These are phyloP conservation scores for Tetracladium maxilliforme DNA, from an alignment of 2,329 filamentous ascomycete genomes.

Conservation along the genomic window DNA sequence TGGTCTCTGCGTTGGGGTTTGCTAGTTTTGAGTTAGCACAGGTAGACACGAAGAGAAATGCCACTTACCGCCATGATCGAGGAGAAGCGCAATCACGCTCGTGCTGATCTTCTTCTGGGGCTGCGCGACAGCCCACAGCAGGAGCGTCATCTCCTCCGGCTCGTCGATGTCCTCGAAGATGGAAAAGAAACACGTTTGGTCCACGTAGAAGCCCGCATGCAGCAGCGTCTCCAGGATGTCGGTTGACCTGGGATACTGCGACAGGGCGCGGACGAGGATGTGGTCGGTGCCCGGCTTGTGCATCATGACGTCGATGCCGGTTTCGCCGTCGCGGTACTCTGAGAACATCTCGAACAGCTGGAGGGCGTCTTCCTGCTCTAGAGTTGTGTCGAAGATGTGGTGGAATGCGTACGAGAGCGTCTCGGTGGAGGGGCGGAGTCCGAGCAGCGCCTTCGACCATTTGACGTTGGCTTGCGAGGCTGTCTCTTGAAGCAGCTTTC, in stretches of 20 bases:
- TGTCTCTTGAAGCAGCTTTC: conserved; percentile 36
- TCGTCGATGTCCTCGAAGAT: conserved; percentile 30
- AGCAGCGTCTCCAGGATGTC: conserved; percentile 36
- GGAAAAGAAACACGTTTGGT: conserved; percentile 29
- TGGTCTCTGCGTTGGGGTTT: conserved; percentile 40
- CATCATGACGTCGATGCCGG: conserved; percentile 34
- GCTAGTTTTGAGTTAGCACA: conserved; percentile 17
- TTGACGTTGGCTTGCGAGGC: conserved; percentile 32
- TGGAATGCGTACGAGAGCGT: conserved; percentile 38
- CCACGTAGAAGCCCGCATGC: conserved; percentile 43
- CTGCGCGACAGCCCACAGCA: conserved; percentile 47
- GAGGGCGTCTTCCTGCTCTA: conserved; percentile 32
- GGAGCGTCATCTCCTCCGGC: conserved; percentile 37
- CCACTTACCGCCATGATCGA: conserved; percentile 24
- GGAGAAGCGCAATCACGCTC: conserved; percentile 36
- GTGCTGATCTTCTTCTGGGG: conserved; percentile 48
- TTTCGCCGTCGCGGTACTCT: conserved; percentile 30
- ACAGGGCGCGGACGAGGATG: conserved; percentile 35
- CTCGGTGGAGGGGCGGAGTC: conserved; percentile 30
- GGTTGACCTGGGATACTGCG: conserved; percentile 37
- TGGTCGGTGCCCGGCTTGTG: conserved; percentile 25
- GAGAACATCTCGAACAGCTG: conserved; percentile 35
- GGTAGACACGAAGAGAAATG: not conserved
- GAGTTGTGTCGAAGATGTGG: conserved; percentile 34
- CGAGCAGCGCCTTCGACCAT: conserved; percentile 34